Evolutionary conservation across 768 basidiomycete genomes (phyloP), one percentile per base, ranked within the genome.

Genomic region (Tulasnella sp.): DNA sequence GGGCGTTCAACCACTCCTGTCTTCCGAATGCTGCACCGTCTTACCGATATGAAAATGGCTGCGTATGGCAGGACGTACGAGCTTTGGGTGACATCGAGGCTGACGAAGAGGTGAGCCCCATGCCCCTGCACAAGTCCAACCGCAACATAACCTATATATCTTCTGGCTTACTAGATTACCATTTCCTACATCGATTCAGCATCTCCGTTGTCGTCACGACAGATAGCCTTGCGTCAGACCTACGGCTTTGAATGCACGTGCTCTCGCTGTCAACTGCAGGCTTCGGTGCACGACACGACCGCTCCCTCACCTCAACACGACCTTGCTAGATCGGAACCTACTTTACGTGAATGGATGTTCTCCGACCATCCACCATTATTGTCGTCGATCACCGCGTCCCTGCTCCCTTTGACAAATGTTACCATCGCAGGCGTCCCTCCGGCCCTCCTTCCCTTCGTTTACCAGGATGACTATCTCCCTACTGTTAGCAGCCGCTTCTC

Each of bases 131-230:
- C 27, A 31, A 9, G 36, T 1, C 1, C 36, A 7, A 72, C 16
- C 27, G 75, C 38, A 72, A 42, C 75, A 52, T 80, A 40, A 40
- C 14, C 21, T n/a, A 40, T 18, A 24, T 52, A 21, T n/a, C 52
- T 52, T 24, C n/a, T n/a, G 52, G 24, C 21, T 6, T 10, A 52
- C 52, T 80, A 95, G 94, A 88, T 94, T 75, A 91, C 88, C 73
- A 86, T 94, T 68, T 89, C 94, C 4, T 95, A 95, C 82, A 84
- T 94, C 52, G 94, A 95, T 82, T 93, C 93, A 18, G 94, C 93
- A 9, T 87, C 94, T 7, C 71, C 78, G 16, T 73, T 74, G 14
- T 39, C n/a, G 14, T 74, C 77, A 48, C 79, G 82, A 8, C 81
- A 71, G 27, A 40, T 56, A 6, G 71, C 71, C 12, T 77, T 82